phyloP scores from a whole-genome alignment of 768 basidiomycete genomes.

The Cystofilobasidium macerans region DNA sequence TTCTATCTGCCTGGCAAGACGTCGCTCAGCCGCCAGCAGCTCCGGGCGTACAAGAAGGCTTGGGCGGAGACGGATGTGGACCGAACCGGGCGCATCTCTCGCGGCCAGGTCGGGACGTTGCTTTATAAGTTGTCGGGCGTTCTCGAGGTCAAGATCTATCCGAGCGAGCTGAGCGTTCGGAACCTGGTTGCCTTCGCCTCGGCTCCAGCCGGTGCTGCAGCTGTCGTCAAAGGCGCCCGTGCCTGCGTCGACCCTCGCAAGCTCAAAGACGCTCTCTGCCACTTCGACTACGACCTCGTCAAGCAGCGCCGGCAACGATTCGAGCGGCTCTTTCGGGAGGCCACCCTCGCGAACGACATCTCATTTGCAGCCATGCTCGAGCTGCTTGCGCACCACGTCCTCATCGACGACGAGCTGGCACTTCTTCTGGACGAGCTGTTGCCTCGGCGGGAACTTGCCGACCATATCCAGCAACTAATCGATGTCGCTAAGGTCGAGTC shows the following conservation, averaged over 20 bases:
- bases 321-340: constrained; percentile 75
- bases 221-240: background rate
- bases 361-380: constrained; percentile 83
- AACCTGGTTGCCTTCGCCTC: constrained; percentile 46
- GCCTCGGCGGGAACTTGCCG: constrained; percentile 60
- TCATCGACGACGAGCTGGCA: constrained; percentile 80
- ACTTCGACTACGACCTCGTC: constrained; percentile 56
- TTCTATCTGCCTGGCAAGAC: constrained; percentile 77
- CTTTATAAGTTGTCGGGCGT: constrained; percentile 41
- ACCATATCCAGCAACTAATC: constrained; percentile 69
- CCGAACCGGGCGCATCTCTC: constrained; percentile 66
- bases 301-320: constrained; percentile 59
- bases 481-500: constrained; percentile 76
- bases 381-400: constrained; percentile 72
- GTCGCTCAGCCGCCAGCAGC: constrained; percentile 70
- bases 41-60: constrained; percentile 85
- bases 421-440: constrained; percentile 71
- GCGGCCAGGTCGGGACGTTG: constrained; percentile 60
- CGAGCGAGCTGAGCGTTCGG: constrained; percentile 52
- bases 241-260: constrained; percentile 50
- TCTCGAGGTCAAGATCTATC: constrained; percentile 55
- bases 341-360: constrained; percentile 63
- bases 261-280: constrained; percentile 49
- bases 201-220: background rate
- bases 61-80: constrained; percentile 78